phyloP scores from a whole-genome alignment of 2,329 filamentous ascomycete genomes.

The Coniochaeta sp. region DNA sequence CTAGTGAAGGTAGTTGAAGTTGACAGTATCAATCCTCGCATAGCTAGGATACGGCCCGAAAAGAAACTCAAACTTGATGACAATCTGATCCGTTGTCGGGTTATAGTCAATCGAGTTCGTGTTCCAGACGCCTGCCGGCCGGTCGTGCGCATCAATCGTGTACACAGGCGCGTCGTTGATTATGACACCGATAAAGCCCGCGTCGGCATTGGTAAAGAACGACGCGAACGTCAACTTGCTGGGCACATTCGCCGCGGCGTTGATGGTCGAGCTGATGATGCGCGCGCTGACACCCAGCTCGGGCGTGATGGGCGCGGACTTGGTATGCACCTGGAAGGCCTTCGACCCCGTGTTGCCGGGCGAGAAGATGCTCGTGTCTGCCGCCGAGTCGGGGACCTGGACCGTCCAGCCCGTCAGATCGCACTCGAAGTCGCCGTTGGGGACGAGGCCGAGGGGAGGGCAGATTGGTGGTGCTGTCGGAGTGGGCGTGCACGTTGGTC shows the following conservation, averaged over 20 bases:
- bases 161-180: constrained; percentile 8
- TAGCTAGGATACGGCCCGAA: constrained; percentile 19
- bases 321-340: constrained; percentile 10
- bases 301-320: constrained; percentile 3
- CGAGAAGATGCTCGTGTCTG: not conserved
- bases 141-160: constrained; percentile 8
- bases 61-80: constrained; percentile 15
- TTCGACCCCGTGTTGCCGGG: constrained; percentile 6
- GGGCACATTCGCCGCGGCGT: constrained; percentile 5
- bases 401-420: constrained; percentile 12
- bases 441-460: not conserved
- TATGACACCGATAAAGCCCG: constrained; percentile 13
- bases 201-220: constrained; percentile 8
- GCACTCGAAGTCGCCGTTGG: constrained; percentile 11
- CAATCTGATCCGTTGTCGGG: not conserved
- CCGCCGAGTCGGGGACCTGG: constrained; percentile 9
- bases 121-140: constrained; percentile 1
- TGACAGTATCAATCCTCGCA: constrained; percentile 1
- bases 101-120: not conserved
- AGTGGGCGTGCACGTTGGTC: constrained; percentile 10
- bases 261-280: constrained; percentile 8
- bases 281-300: constrained; percentile 10
- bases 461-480: constrained; percentile 5
- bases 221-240: constrained; percentile 10
- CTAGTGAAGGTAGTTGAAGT: not conserved